A percentile compares a stretch with the other conserved stretches of the same genome.
Conservation (phyloP, 164 flowering plant species). For the Macadamia tetraphylla region DNA sequence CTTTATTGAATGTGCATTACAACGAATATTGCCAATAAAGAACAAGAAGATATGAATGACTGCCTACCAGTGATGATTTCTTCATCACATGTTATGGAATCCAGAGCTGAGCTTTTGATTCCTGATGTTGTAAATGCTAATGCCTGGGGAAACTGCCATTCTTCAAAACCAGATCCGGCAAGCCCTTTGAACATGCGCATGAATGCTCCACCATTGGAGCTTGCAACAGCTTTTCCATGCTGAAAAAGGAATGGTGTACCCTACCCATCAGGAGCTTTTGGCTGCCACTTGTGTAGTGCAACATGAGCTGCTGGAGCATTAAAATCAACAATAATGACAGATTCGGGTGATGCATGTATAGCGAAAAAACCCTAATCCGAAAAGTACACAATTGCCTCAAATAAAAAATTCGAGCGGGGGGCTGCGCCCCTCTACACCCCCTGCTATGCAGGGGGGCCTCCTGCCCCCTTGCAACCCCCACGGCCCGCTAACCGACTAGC, state of each 20-base stretch:
- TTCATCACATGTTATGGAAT: conserved; percentile 71
- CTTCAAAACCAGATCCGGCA: conserved; percentile 50
- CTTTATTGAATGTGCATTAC: background rate
- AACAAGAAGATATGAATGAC: background rate
- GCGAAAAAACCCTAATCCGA: too few species aligned
- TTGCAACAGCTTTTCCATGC: conserved; percentile 63
- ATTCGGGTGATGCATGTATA: conserved; percentile 77
- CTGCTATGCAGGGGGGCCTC: too few species aligned
- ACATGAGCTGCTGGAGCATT: conserved; percentile 90
- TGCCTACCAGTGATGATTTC: conserved; percentile 81
- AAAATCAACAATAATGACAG: conserved; percentile 67
- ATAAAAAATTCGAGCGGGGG: too few species aligned
- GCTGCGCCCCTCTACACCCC: too few species aligned
- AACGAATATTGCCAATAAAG: background rate
- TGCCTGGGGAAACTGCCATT: conserved; percentile 87
- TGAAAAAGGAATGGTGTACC: conserved; percentile 91
- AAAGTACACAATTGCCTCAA: too few species aligned
- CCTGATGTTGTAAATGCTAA: conserved; percentile 80
- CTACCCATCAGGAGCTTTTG: conserved; percentile 96
- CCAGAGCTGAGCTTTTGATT: conserved; percentile 71
- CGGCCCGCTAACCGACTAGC: too few species aligned
- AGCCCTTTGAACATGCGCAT: conserved; percentile 90
- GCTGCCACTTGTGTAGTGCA: conserved; percentile 97
- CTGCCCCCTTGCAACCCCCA: too few species aligned
- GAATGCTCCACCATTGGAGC: conserved; percentile 61